Base-by-base conservation (phyloP, 257 asterid species). In the Linaria vulgaris region DNA sequence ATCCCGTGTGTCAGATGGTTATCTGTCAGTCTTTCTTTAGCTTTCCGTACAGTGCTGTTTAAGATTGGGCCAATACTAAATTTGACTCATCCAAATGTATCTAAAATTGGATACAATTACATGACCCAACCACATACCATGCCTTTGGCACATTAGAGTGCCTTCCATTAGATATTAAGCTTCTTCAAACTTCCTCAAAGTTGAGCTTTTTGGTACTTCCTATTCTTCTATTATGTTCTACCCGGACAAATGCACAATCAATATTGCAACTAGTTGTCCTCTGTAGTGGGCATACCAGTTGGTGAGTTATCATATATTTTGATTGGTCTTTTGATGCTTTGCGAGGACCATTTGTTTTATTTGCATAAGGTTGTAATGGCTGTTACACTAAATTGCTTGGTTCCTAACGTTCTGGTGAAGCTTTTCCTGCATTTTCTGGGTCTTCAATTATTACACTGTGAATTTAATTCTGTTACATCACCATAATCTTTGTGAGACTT, bases 401-500 rank as follows among this genome's bases (percentile, higher is more conserved):
- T 44, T 38, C 39, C 43, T 12, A 37, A 54, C 64, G 31, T 60
- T 53, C 54, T 63, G 43, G 58, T 59, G 63, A 20, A 43, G 61
- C 51, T 34, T 24, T 51, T 65, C 4, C n/a, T 14, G 38, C 20
- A 13, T 41, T 54, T 61, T 57, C 5, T 4, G 24, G 30, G 41
- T 50, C 48, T 20, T 66, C 22, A 38, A 59, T 69, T 9, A 39
- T 16, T 43, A 47, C 44, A 50, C 6, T 48, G 19, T 37, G 5
- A 21, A 25, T 19, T 46, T 46, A 19, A 16, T 66, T 49, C 12
- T 19, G 37, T 64, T 69, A 50, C 16, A 62, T 39, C 59, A 62
- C 66, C 45, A 27, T 17, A 24, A 27, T 72, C 30, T 51, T 60
- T 41, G 19, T 16, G 57, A 69, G 39, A 49, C 57, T 47, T 56